Percentiles rank a stretch among this genome's conserved stretches.
These are phyloP conservation scores for Phytophthora cajani DNA, from an alignment of 352 stramenopile species.

Conservation along the genomic window DNA sequence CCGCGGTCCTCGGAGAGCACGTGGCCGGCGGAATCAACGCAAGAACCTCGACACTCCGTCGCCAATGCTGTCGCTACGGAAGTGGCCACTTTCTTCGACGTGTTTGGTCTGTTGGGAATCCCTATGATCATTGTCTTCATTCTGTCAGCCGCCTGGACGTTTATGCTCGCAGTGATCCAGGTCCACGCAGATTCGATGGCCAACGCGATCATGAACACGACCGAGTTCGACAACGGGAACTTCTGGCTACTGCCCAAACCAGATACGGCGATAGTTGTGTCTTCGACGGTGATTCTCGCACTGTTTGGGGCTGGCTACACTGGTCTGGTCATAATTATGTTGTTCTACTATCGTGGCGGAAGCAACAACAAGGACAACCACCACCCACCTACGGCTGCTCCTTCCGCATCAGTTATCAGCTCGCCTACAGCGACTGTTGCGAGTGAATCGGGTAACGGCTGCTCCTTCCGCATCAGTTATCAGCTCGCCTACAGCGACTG, in stretches of 20 bases:
- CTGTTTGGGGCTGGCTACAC: conserved; percentile 37
- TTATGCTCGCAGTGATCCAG: conserved; percentile 40
- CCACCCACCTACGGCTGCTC: neutral
- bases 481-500: neutral
- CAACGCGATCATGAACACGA: conserved; percentile 42
- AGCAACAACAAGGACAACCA: neutral
- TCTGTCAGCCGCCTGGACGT: conserved; percentile 31
- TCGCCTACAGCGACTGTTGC: neutral
- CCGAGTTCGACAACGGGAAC: conserved; percentile 39
- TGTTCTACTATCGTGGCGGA: conserved; percentile 23
- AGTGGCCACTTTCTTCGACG: conserved; percentile 21
- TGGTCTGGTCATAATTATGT: conserved; percentile 34
- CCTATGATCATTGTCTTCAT: conserved; percentile 43
- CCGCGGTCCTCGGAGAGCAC: neutral
- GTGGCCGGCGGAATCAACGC: neutral
- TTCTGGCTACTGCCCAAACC: conserved; percentile 46
- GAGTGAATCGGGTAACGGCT: neutral
- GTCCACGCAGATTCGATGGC: conserved; percentile 29
- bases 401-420: neutral
- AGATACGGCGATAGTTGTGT: conserved; percentile 13
- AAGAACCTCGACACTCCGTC: conserved; percentile 1
- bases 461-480: neutral
- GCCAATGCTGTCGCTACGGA: neutral
- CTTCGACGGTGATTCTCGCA: conserved; percentile 23
- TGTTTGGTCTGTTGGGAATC: conserved; percentile 40